Evolutionary conservation across 345 rosid genomes (phyloP).

Genomic region (Bruguiera sexangula): DNA sequence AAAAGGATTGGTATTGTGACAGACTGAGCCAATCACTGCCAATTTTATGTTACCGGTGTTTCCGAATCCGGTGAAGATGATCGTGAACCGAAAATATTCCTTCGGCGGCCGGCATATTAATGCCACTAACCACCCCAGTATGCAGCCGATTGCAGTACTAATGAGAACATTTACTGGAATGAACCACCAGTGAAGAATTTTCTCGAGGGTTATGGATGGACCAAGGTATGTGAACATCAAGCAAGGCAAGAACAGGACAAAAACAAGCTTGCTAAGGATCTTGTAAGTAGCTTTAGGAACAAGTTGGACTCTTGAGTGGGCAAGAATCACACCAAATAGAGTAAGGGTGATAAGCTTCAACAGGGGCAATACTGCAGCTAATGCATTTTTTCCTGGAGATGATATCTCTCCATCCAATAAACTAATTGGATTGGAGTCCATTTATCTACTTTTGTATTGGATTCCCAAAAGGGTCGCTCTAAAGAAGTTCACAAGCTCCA

Average conservation of each 20-base stretch:
- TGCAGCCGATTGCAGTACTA: constrained; percentile 32
- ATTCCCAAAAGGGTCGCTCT: not conserved
- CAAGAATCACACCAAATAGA: constrained; percentile 27
- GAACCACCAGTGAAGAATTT: constrained; percentile 42
- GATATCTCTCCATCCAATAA: not conserved
- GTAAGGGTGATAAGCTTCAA: constrained; percentile 39
- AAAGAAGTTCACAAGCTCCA: not conserved
- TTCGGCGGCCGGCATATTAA: constrained; percentile 36
- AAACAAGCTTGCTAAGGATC: constrained; percentile 34
- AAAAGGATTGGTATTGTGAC: constrained; percentile 29
- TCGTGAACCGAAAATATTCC: constrained; percentile 36
- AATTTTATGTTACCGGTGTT: constrained; percentile 41
- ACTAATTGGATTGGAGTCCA: not conserved
- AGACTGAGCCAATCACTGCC: constrained; percentile 33
- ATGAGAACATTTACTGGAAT: constrained; percentile 37
- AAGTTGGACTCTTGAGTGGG: constrained; percentile 33
- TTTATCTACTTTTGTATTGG: not conserved
- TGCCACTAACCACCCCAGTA: constrained; percentile 32
- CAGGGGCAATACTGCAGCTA: constrained; percentile 32
- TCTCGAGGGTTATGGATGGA: constrained; percentile 18
- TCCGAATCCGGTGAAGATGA: constrained; percentile 39
- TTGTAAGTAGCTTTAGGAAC: constrained; percentile 38
- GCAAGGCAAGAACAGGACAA: constrained; percentile 38
- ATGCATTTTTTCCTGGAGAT: constrained; percentile 12
- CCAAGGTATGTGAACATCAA: constrained; percentile 39